phyloP scores from a whole-genome alignment of 2,329 filamentous ascomycete species.

The Colletotrichum tofieldiae region DNA sequence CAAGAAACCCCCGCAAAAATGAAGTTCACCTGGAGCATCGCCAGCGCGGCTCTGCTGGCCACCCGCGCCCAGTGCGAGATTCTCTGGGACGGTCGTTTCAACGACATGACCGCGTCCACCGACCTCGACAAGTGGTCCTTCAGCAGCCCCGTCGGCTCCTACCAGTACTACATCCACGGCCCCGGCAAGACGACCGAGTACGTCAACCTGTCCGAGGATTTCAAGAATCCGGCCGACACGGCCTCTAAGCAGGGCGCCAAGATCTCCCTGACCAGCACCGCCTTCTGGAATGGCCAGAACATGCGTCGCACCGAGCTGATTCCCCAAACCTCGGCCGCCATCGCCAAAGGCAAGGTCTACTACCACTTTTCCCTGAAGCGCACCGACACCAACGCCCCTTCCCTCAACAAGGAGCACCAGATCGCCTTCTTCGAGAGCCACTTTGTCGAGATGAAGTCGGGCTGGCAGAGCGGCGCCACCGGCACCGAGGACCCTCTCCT shows the following conservation, averaged over 20 bases:
- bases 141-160: constrained; percentile 78
- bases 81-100: constrained; percentile 78
- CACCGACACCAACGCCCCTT: constrained; percentile 72
- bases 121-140: constrained; percentile 77
- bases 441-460: constrained; percentile 83
- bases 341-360: constrained; percentile 76
- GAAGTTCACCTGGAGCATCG: constrained; percentile 40
- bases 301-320: constrained; percentile 85
- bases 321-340: constrained; percentile 76
- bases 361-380: constrained; percentile 82
- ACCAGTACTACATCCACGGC: constrained; percentile 85
- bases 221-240: constrained; percentile 77
- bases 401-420: constrained; percentile 77
- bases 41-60: constrained; percentile 40
- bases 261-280: constrained; percentile 75
- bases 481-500: constrained; percentile 67
- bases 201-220: constrained; percentile 71
- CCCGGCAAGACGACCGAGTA: constrained; percentile 69
- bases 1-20: constrained; percentile 13
- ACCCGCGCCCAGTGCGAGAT: constrained; percentile 49
- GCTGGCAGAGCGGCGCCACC: constrained; percentile 67
- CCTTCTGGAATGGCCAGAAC: constrained; percentile 80
- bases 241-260: constrained; percentile 76
- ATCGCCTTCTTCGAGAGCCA: constrained; percentile 76
- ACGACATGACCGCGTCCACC: constrained; percentile 67